Percentiles rank a stretch among this genome's conserved stretches.
Evolutionary conservation across 306 rosid genomes (phyloP).

Genomic region (Vicia sativa): DNA sequence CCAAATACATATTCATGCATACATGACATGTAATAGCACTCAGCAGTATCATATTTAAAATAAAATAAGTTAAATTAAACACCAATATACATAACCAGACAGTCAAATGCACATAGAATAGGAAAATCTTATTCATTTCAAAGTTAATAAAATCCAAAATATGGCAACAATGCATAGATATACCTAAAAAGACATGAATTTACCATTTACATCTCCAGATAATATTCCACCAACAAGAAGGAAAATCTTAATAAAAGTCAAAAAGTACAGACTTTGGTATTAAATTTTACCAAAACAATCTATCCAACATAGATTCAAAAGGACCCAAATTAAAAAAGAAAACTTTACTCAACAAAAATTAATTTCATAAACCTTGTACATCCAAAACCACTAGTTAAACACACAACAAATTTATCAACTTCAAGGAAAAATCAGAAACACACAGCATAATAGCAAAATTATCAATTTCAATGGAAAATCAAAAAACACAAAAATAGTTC

Average conservation of each 20-base stretch:
- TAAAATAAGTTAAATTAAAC: not conserved
- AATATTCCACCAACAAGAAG: not conserved
- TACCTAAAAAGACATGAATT: not conserved
- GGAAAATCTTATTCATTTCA: not conserved
- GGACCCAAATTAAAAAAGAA: not conserved
- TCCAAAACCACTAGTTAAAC: too few species aligned
- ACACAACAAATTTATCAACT: too few species aligned
- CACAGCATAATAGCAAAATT: not conserved
- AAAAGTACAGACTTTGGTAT: not conserved
- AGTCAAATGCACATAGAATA: not conserved
- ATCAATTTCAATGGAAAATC: not conserved
- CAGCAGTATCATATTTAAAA: not conserved
- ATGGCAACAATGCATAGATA: conserved; percentile 1
- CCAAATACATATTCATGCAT: conserved; percentile 10
- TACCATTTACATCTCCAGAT: not conserved
- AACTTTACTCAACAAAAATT: not conserved
- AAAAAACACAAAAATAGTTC: not conserved
- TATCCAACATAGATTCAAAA: conserved; percentile 2
- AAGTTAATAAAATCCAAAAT: not conserved
- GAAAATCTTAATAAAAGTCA: not conserved
- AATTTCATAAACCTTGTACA: too few species aligned
- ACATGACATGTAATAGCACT: not conserved
- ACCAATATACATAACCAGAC: not conserved
- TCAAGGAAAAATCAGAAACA: not conserved
- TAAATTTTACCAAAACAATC: not conserved